Percentiles rank a stretch among this genome's conserved stretches.
phyloP scores from a whole-genome alignment of 2,329 filamentous ascomycete species.

The Polytolypa hystricis region DNA sequence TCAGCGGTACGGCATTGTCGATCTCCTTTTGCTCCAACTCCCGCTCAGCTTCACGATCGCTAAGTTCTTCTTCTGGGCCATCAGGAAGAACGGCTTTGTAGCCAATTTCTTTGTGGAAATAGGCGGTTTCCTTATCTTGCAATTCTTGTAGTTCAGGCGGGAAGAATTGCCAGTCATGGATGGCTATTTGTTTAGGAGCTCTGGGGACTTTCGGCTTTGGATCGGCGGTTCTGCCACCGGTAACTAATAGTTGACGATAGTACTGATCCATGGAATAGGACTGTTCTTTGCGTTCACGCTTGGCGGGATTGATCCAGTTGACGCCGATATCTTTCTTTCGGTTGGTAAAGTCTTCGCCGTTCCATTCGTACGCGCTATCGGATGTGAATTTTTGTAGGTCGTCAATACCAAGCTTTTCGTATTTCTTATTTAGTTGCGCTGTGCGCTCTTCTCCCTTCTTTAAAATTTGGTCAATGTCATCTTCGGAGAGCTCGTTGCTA shows the following conservation, averaged over 20 bases:
- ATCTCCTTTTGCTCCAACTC: constrained; percentile 84
- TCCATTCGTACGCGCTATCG: constrained; percentile 98
- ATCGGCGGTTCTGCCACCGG: constrained; percentile 65
- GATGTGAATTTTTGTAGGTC: constrained; percentile 96
- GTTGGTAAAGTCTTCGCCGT: constrained; percentile 87
- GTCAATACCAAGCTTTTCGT: constrained; percentile 93
- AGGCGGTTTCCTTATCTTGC: constrained; percentile 93
- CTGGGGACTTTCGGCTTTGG: constrained; percentile 91
- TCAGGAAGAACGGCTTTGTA: constrained; percentile 89
- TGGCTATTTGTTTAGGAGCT: constrained; percentile 79
- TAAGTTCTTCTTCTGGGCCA: constrained; percentile 74
- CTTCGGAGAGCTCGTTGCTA: constrained; percentile 60
- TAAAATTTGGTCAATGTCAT: constrained; percentile 83
- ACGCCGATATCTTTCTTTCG: constrained; percentile 86
- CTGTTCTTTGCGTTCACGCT: constrained; percentile 96
- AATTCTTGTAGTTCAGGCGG: constrained; percentile 71
- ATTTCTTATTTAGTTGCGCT: constrained; percentile 80
- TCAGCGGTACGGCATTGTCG: constrained; percentile 78
- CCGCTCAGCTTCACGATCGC: constrained; percentile 76
- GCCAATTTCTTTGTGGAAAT: constrained; percentile 88
- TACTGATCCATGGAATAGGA: constrained; percentile 99
- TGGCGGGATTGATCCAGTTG: constrained; percentile 95
- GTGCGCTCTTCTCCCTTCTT: constrained; percentile 79
- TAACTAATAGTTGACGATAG: constrained; percentile 82
- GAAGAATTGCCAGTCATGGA: constrained; percentile 98